Conservation (phyloP, 2,329 filamentous ascomycete genomes). For the Aspergillus fumigatiaffinis region DNA sequence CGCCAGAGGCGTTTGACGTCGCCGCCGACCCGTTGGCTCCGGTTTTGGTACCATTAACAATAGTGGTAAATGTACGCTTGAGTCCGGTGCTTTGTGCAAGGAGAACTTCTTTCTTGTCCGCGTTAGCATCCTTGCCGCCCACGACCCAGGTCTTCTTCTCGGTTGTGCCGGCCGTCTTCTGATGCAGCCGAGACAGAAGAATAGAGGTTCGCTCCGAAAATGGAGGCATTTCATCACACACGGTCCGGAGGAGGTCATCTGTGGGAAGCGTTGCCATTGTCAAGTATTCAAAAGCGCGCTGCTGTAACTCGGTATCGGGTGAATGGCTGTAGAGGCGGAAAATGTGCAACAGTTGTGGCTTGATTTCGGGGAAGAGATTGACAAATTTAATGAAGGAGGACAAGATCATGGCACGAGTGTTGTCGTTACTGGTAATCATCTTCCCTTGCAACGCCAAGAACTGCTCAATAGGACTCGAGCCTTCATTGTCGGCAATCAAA, state of each 20-base stretch:
- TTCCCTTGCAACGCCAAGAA: slow-evolving; percentile 90
- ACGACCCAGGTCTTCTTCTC: slow-evolving; percentile 97
- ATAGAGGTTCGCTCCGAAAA: slow-evolving; percentile 94
- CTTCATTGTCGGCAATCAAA: slow-evolving; percentile 84
- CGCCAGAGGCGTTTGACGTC: slow-evolving; percentile 51
- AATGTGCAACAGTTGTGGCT: slow-evolving; percentile 84
- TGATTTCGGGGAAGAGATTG: slow-evolving; percentile 97
- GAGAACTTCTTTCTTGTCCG: slow-evolving; percentile 72
- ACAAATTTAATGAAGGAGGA: slow-evolving; percentile 97
- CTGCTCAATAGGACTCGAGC: slow-evolving; percentile 95
- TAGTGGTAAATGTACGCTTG: slow-evolving; percentile 74
- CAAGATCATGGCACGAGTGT: slow-evolving; percentile 87
- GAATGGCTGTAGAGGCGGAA: slow-evolving; percentile 93
- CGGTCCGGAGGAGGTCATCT: slow-evolving; percentile 85
- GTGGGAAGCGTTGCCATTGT: slow-evolving; percentile 78
- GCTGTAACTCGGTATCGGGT: slow-evolving; percentile 90
- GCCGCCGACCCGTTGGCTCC: slow-evolving; percentile 33
- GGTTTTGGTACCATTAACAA: slow-evolving; percentile 41
- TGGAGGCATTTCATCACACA: slow-evolving; percentile 98
- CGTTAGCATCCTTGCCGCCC: slow-evolving; percentile 92
- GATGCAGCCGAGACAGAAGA: slow-evolving; percentile 83
- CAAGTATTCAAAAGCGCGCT: slow-evolving; percentile 93
- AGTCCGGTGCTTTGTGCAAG: slow-evolving; percentile 77
- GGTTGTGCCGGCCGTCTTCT: slow-evolving; percentile 87
- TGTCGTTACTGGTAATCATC: slow-evolving; percentile 80